Base-by-base conservation (phyloP, 2,329 filamentous ascomycete genomes). In the Plectosphaerella plurivora region DNA sequence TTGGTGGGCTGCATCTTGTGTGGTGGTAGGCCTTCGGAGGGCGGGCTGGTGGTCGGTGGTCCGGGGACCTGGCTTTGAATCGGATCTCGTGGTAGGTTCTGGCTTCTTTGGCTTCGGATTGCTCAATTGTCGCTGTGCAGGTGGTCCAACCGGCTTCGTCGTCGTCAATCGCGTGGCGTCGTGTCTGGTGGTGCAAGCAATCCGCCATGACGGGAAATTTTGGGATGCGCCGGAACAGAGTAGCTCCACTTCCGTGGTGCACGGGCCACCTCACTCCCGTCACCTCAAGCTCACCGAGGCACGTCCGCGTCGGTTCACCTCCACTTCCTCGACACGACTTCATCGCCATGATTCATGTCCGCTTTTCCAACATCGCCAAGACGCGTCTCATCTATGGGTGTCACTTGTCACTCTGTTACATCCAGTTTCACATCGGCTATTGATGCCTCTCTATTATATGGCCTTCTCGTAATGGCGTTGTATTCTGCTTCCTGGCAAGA, bases 1-100 rank as follows among this genome's bases (percentile, higher is more conserved):
- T 82, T 77, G 15, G 88, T 89, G 52, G 88, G 82, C 68, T 83
- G 80, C 84, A 89, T 89, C 56, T 67, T 73, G 60, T 33, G 28
- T 33, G 55, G 45, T 49, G 24, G 15, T 25, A 37, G 37, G 35
- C 33, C 20, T 16, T 47, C 20, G 45, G 12, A n/a, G 24, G 5
- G 12, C 28, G 4, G 28, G 28, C 28, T 4, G 28, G 28, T 33
- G 28, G 8, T 33, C 11, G 11, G 8, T 33, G 28, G 28, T 12
- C 28, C 28, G 28, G 11, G 28, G 28, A 33, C 28, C 28, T 33
- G 28, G 28, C 11, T 33, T 33, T 8, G 7, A 8, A 33, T 33
- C 28, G 28, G 28, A 5, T 8, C 28, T 33, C 28, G 28, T 8
- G 37, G 37, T n/a, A 12, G 14, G 37, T 8, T 41, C 16, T 12